Percentiles rank a stretch among this genome's conserved stretches.
These are phyloP conservation scores for Drechslera avenae DNA, from an alignment of 2,329 filamentous ascomycete species.

Conservation along the genomic window DNA sequence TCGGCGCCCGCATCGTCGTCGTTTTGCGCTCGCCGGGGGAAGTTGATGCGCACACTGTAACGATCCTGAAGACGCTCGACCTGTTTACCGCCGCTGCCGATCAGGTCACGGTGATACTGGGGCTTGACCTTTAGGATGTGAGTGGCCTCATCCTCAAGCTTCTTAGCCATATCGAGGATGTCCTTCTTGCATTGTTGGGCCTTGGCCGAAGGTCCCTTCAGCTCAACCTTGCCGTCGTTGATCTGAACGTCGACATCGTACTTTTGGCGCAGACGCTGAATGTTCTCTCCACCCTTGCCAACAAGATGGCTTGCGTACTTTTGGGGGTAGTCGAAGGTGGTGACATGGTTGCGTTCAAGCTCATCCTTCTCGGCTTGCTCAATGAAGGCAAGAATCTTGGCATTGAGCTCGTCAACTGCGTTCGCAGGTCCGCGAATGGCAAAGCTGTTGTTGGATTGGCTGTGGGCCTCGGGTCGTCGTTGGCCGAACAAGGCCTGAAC, in stretches of 20 bases:
- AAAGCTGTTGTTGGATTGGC: slow-evolving; percentile 62
- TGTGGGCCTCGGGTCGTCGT: slow-evolving; percentile 53
- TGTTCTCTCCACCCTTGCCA: slow-evolving; percentile 69
- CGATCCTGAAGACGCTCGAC: slow-evolving; percentile 91
- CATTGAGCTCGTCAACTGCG: slow-evolving; percentile 71
- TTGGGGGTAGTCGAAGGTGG: slow-evolving; percentile 90
- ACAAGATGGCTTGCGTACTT: slow-evolving; percentile 89
- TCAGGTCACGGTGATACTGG: slow-evolving; percentile 92
- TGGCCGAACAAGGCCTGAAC: slow-evolving; percentile 61
- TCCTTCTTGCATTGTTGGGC: slow-evolving; percentile 83
- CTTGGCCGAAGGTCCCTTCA: slow-evolving; percentile 95
- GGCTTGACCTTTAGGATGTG: slow-evolving; percentile 88
- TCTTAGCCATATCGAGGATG: slow-evolving; percentile 78
- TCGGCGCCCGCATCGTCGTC: slow-evolving; percentile 73
- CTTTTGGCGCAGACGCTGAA: slow-evolving; percentile 70
- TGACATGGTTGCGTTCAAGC: slow-evolving; percentile 85
- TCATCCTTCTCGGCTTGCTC: slow-evolving; percentile 90
- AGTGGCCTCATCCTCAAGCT: slow-evolving; percentile 88
- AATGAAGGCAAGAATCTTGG: slow-evolving; percentile 78
- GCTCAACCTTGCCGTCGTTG: slow-evolving; percentile 89
- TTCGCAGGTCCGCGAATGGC: slow-evolving; percentile 77
- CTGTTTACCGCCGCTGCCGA: slow-evolving; percentile 83
- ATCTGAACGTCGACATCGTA: slow-evolving; percentile 83
- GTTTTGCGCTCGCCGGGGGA: slow-evolving; percentile 72
- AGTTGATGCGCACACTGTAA: slow-evolving; percentile 94